Percentiles rank a stretch among this genome's conserved stretches.
phyloP scores from a whole-genome alignment of 495 filamentous ascomycete species.

The Amphirosellinia nigrospora region DNA sequence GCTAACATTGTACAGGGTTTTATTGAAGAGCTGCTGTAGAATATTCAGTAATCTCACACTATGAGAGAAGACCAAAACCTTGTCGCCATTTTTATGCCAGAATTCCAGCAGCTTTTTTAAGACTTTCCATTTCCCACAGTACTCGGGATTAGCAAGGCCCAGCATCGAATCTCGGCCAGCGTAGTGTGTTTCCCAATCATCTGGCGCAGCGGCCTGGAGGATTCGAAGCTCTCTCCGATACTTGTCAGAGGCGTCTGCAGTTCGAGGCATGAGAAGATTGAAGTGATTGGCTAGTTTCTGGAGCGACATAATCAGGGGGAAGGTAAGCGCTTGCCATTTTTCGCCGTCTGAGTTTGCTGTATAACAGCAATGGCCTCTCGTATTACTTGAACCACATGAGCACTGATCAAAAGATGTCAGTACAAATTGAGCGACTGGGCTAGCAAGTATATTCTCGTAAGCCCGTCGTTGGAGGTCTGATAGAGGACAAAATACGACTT shows the following conservation, averaged over 20 bases:
- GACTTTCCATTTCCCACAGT: conserved; percentile 97
- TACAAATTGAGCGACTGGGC: conserved; percentile 74
- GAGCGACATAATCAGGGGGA: conserved; percentile 80
- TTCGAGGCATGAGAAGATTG: conserved; percentile 81
- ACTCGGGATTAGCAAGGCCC: conserved; percentile 86
- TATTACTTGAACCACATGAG: conserved; percentile 70
- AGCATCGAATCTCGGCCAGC: conserved; percentile 76
- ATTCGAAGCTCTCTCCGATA: conserved; percentile 79
- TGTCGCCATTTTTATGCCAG: conserved; percentile 90
- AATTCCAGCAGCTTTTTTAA: conserved; percentile 84
- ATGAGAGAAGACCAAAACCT: conserved; percentile 92
- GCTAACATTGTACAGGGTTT: conserved; percentile 89
- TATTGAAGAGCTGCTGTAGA: conserved; percentile 82
- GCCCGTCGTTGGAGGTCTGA: conserved; percentile 83
- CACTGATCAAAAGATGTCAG: conserved; percentile 69
- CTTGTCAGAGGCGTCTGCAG: conserved; percentile 72
- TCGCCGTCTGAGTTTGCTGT: conserved; percentile 60
- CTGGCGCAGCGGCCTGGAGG: conserved; percentile 75
- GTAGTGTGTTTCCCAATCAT: conserved; percentile 79
- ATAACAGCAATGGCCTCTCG: conserved; percentile 84
- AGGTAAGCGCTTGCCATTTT: conserved; percentile 80
- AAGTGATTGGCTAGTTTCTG: conserved; percentile 94
- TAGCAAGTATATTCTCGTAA: conserved; percentile 80
- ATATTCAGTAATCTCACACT: conserved; percentile 85
- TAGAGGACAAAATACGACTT: conserved; percentile 92